Base-by-base conservation (phyloP, 140 eudicot species). In the Anethum foeniculum region DNA sequence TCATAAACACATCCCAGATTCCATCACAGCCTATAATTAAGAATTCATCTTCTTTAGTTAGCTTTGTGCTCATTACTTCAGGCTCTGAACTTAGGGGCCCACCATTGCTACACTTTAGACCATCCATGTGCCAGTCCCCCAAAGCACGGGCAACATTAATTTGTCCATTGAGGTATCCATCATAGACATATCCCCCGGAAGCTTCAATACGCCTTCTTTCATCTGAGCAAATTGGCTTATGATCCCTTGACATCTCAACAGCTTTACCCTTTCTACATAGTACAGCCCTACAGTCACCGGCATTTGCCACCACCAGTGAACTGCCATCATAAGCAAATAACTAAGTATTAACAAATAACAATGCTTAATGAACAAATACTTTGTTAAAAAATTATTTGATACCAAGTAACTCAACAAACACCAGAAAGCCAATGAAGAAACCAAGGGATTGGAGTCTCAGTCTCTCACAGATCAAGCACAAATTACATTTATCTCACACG, bases 71-170 rank as follows among this genome's bases (percentile, higher is more conserved):
- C 91, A 90, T 92, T 23, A 94, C 82, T 87, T 94, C 98, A 0
- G 98, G 98, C 84, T 92, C 95, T 0, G 92, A 91, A 65, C 90
- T 89, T 6, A 94, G 92, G 80, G 98, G 98, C 30, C 98, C 98
- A 77, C 97, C 96, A 14, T 85, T 86, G 21, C 73, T 82, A 18
- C 81, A 73, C 83, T 94, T 94, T 41, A 94, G 75, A 27, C 94
- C 97, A 69, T 94, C 98, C 97, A 94, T 88, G 88, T 94, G 98
- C 98, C 98, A 94, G 82, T 94, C 97, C 44, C 98, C 98, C 19
- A 94, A 80, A 36, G 98, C 98, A 48, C 98, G 96, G 25, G 98
- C 94, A 9, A 94, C 97, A 18, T 90, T 94, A 32, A 94, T 96
- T 76, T 89, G 97, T 6, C 98, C 98, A n/a, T 94, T 94, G 75